These are phyloP conservation scores for Gentiana macrophylla DNA, from an alignment of 257 asterid genomes.

Conservation along the genomic window DNA sequence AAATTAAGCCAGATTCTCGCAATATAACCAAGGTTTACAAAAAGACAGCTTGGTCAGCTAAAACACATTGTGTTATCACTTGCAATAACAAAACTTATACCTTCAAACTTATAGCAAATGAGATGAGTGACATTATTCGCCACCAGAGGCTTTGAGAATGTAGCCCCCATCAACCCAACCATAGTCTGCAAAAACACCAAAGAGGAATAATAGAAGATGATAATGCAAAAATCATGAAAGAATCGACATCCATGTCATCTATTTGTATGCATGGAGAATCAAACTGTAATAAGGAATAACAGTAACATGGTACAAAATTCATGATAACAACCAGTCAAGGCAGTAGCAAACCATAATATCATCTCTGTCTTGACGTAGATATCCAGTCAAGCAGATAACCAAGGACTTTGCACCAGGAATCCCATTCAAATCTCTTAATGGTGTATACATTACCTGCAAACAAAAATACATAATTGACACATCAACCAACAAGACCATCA, in stretches of 20 bases:
- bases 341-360: conserved; percentile 63
- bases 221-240: background rate
- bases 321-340: conserved; percentile 11
- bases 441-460: conserved; percentile 66
- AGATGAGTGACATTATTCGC: conserved; percentile 85
- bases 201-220: conserved; percentile 8
- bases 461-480: too few relatives aligned
- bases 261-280: background rate
- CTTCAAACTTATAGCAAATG: conserved; percentile 92
- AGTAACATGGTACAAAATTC: conserved; percentile 2
- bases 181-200: conserved; percentile 41
- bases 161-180: conserved; percentile 94
- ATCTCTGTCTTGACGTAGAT: conserved; percentile 57
- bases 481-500: too few relatives aligned
- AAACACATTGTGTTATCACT: background rate
- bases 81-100: conserved; percentile 23
- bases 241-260: background rate
- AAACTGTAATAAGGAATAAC: background rate
- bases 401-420: conserved; percentile 71
- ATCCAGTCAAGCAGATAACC: conserved; percentile 84
- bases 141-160: conserved; percentile 68
- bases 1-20: background rate
- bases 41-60: background rate
- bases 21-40: background rate
- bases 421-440: conserved; percentile 59